Evolutionary conservation across 2,329 filamentous ascomycete species (phyloP).

Genomic region (Aspergillus uvarum): DNA sequence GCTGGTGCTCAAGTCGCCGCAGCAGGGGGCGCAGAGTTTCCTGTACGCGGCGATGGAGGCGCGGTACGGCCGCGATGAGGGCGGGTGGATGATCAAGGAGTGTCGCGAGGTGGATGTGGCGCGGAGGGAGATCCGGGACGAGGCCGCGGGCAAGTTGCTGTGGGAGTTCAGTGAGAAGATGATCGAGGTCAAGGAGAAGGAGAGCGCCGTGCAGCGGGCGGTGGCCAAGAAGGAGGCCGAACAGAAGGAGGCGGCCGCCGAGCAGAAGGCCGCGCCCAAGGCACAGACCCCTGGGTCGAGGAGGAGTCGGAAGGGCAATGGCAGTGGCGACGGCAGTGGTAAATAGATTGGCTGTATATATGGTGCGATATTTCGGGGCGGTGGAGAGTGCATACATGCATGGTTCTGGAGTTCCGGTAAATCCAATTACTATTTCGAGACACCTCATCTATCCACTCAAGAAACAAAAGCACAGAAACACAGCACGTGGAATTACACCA

Average conservation of each 20-base stretch:
- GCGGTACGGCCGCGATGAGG: constrained; percentile 61
- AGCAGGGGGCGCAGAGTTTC: constrained; percentile 82
- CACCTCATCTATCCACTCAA: background rate
- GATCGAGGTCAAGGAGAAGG: constrained; percentile 78
- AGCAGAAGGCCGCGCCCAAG: constrained; percentile 24
- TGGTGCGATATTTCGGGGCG: background rate
- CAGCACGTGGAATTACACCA: background rate
- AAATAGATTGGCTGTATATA: constrained; percentile 17
- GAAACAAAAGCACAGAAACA: background rate
- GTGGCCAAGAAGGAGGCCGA: constrained; percentile 55
- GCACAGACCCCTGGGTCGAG: constrained; percentile 39
- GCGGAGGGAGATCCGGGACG: constrained; percentile 72
- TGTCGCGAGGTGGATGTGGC: constrained; percentile 74
- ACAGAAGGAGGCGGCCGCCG: constrained; percentile 24
- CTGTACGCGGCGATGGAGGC: constrained; percentile 83
- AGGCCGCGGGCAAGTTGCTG: constrained; percentile 75
- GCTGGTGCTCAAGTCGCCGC: constrained; percentile 81
- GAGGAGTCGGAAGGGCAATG: constrained; percentile 37
- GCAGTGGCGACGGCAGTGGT: constrained; percentile 7
- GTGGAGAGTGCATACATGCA: background rate
- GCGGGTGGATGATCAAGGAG: constrained; percentile 81
- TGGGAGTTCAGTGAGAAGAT: constrained; percentile 88
- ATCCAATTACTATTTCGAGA: background rate
- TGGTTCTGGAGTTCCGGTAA: background rate
- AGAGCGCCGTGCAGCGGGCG: constrained; percentile 64